Conservation (phyloP, 768 basidiomycete species). For the Lentinula guzmanii region DNA sequence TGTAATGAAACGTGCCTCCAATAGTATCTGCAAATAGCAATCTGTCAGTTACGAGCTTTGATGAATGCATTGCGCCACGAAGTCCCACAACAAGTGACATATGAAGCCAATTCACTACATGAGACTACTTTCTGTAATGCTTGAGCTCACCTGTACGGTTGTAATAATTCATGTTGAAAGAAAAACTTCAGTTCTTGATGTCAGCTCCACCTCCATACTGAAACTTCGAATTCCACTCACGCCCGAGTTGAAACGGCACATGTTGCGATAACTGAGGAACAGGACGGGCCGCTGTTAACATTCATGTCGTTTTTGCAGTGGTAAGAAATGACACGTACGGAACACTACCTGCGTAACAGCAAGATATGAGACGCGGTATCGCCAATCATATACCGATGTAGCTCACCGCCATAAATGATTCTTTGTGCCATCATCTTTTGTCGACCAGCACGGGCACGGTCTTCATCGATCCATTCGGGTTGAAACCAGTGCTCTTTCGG, state of each 20-base stretch:
- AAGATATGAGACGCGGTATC: slow-evolving; percentile 1
- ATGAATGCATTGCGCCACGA: background rate
- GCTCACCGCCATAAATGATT: slow-evolving; percentile 55
- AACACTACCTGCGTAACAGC: slow-evolving; percentile 50
- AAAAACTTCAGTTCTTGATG: slow-evolving; percentile 52
- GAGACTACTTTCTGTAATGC: background rate
- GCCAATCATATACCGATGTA: background rate
- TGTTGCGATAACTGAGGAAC: slow-evolving; percentile 69
- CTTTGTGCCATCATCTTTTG: slow-evolving; percentile 56
- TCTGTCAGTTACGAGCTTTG: background rate
- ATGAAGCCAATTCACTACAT: background rate
- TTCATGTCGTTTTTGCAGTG: background rate
- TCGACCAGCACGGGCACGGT: slow-evolving; percentile 51
- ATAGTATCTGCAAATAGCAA: slow-evolving; percentile 45
- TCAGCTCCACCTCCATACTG: slow-evolving; percentile 8
- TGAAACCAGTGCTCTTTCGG: slow-evolving; percentile 74
- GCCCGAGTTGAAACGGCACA: slow-evolving; percentile 94
- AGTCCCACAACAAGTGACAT: background rate
- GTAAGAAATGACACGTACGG: slow-evolving; percentile 39
- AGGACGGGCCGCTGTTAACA: background rate
- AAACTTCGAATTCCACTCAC: slow-evolving; percentile 33
- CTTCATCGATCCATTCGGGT: slow-evolving; percentile 77
- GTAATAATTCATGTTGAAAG: slow-evolving; percentile 71
- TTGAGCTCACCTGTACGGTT: slow-evolving; percentile 43
- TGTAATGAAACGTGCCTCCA: slow-evolving; percentile 44